Evolutionary conservation across 2,329 filamentous ascomycete species (phyloP).

Genomic region (Pseudocercospora fijiensis): DNA sequence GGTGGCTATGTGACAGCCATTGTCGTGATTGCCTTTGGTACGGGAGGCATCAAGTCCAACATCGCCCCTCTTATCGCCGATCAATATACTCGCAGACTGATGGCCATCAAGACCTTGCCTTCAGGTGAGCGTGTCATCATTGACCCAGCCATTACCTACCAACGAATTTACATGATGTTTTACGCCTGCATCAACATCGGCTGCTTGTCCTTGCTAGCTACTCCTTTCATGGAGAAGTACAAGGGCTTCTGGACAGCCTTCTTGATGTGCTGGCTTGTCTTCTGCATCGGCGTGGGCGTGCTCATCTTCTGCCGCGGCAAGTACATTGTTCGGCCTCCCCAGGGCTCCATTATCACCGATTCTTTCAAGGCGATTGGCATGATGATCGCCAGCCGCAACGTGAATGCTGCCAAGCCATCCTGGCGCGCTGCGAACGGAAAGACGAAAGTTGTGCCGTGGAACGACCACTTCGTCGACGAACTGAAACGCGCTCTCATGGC

Average conservation of each 20-base stretch:
- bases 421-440: slow-evolving; percentile 57
- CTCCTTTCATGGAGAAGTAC: slow-evolving; percentile 66
- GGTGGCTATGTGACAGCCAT: slow-evolving; percentile 64
- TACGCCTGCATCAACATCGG: slow-evolving; percentile 73
- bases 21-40: slow-evolving; percentile 70
- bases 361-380: slow-evolving; percentile 64
- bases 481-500: slow-evolving; percentile 64
- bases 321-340: slow-evolving; percentile 51
- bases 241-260: slow-evolving; percentile 67
- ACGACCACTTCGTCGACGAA: slow-evolving; percentile 70
- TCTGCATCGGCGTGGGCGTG: slow-evolving; percentile 60
- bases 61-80: slow-evolving; percentile 57
- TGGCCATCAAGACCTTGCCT: slow-evolving; percentile 41
- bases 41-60: slow-evolving; percentile 79
- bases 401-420: slow-evolving; percentile 65
- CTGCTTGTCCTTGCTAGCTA: slow-evolving; percentile 66
- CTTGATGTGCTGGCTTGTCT: slow-evolving; percentile 61
- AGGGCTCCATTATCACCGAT: slow-evolving; percentile 65
- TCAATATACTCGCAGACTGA: slow-evolving; percentile 46
- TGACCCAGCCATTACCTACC: slow-evolving; percentile 49
- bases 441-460: slow-evolving; percentile 55
- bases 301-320: slow-evolving; percentile 43
- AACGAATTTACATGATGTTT: slow-evolving; percentile 61
- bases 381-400: slow-evolving; percentile 52
- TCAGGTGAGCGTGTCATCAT: slow-evolving; percentile 49